phyloP scores from a whole-genome alignment of 2,329 filamentous ascomycete species.

The Ophiocordyceps camponoti-floridani region DNA sequence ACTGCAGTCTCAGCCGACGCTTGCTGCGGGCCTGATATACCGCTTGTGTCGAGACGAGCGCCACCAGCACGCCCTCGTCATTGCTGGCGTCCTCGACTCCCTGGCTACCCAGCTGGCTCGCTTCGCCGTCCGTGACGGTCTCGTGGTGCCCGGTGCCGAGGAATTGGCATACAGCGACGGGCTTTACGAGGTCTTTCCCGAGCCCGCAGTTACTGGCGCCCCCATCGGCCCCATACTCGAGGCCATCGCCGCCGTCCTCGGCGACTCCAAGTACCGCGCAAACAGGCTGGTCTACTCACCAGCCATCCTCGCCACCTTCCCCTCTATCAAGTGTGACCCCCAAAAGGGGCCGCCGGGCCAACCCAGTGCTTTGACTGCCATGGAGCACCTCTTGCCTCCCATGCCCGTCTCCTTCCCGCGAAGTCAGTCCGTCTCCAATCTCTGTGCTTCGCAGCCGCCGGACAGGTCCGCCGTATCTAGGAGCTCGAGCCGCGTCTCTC shows the following conservation, averaged over 20 bases:
- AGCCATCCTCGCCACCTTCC: constrained; percentile 51
- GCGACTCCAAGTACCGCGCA: constrained; percentile 62
- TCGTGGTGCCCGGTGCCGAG: constrained; percentile 49
- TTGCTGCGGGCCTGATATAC: constrained; percentile 38
- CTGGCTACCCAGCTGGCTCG: constrained; percentile 57
- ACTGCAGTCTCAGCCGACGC: constrained; percentile 41
- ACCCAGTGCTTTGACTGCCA: constrained; percentile 30
- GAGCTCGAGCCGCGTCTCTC: constrained; percentile 10
- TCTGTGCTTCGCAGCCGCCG: constrained; percentile 5
- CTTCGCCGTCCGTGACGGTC: constrained; percentile 49
- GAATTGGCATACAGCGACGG: constrained; percentile 33
- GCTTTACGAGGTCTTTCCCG: constrained; percentile 38
- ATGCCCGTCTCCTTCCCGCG: constrained; percentile 24
- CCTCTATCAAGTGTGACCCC: constrained; percentile 34
- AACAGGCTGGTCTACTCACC: constrained; percentile 53
- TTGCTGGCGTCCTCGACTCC: constrained; percentile 58
- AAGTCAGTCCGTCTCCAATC: constrained; percentile 8
- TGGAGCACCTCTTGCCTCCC: constrained; percentile 48
- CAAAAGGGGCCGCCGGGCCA: constrained; percentile 26
- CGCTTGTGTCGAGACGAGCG: constrained; percentile 47
- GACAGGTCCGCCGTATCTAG: constrained; percentile 9
- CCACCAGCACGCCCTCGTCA: constrained; percentile 55
- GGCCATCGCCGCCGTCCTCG: constrained; percentile 59
- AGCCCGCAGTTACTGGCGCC: constrained; percentile 37
- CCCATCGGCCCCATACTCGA: constrained; percentile 55